phyloP scores from a whole-genome alignment of 768 basidiomycete genomes.

The Trametes sanguinea region DNA sequence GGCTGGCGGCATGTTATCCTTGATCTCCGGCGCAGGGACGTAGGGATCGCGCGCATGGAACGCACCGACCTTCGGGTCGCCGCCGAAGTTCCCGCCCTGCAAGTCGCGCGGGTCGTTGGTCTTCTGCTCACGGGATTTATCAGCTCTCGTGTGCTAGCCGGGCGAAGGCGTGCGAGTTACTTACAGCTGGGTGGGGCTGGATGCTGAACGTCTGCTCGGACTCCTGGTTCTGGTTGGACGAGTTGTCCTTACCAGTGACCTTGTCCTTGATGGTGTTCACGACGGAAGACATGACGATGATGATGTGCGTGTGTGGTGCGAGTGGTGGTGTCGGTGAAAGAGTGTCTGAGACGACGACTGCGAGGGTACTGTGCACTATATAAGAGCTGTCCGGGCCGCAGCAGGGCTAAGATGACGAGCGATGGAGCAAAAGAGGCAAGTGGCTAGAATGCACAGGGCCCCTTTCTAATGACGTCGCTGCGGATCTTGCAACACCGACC shows the following conservation, averaged over 20 bases:
- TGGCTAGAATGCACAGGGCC: slow-evolving; percentile 11
- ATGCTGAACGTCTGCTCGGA: slow-evolving; percentile 50
- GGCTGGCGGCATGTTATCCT: slow-evolving; percentile 7
- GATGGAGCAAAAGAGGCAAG: slow-evolving; percentile 8
- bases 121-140: slow-evolving; percentile 40
- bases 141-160: too few relatives aligned
- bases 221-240: slow-evolving; percentile 13
- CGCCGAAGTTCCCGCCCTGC: slow-evolving; percentile 30
- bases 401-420: slow-evolving; percentile 16
- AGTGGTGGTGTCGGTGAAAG: background rate
- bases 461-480: slow-evolving; percentile 19
- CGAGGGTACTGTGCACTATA: background rate
- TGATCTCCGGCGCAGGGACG: slow-evolving; percentile 5
- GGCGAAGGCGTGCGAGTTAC: background rate
- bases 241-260: slow-evolving; percentile 13
- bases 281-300: slow-evolving; percentile 21
- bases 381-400: background rate
- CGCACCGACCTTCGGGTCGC: slow-evolving; percentile 28
- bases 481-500: slow-evolving; percentile 13
- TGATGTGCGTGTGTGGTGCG: background rate
- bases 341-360: background rate
- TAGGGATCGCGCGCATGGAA: slow-evolving; percentile 17
- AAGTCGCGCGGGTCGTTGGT: slow-evolving; percentile 62
- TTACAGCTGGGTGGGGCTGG: slow-evolving; percentile 58
- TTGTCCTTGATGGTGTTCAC: slow-evolving; percentile 25